These are phyloP conservation scores for Pleurotus tuoliensis DNA, from an alignment of 768 basidiomycete species.

Conservation along the genomic window DNA sequence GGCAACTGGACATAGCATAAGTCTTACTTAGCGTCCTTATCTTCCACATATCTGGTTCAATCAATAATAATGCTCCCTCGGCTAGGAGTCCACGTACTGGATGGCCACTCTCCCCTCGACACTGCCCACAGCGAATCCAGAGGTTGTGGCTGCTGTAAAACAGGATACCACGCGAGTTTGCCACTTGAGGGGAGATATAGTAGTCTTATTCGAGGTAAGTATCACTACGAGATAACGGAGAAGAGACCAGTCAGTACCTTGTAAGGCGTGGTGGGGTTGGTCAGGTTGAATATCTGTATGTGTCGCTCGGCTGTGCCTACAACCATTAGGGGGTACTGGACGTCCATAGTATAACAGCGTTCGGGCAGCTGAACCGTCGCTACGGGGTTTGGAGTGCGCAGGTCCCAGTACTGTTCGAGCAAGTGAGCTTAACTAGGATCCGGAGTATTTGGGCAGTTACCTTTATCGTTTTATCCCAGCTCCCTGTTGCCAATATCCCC, in stretches of 20 bases:
- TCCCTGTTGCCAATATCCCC: conserved; percentile 84
- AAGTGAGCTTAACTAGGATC: background rate
- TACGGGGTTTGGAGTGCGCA: conserved; percentile 68
- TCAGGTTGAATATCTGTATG: conserved; percentile 84
- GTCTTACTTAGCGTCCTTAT: conserved; percentile 66
- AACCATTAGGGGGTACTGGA: conserved; percentile 78
- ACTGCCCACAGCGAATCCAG: conserved; percentile 81
- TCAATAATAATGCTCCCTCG: background rate
- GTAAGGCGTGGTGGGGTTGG: conserved; percentile 73
- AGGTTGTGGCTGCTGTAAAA: conserved; percentile 64
- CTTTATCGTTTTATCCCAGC: conserved; percentile 97
- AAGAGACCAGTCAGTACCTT: conserved; percentile 43
- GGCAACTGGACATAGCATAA: background rate
- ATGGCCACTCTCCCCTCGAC: conserved; percentile 92
- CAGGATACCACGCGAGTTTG: conserved; percentile 85
- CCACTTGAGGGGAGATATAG: conserved; percentile 89
- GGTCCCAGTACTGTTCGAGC: conserved; percentile 80
- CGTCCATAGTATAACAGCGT: conserved; percentile 84
- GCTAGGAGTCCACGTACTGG: conserved; percentile 57
- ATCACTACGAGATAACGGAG: too few relatives aligned
- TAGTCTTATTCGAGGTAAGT: conserved; percentile 44
- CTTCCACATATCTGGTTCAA: conserved; percentile 70
- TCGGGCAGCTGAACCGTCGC: conserved; percentile 80
- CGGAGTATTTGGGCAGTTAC: conserved; percentile 35
- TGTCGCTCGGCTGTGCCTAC: conserved; percentile 92